phyloP scores from a whole-genome alignment of 2,329 filamentous ascomycete genomes.

The Sphaerulina musiva region DNA sequence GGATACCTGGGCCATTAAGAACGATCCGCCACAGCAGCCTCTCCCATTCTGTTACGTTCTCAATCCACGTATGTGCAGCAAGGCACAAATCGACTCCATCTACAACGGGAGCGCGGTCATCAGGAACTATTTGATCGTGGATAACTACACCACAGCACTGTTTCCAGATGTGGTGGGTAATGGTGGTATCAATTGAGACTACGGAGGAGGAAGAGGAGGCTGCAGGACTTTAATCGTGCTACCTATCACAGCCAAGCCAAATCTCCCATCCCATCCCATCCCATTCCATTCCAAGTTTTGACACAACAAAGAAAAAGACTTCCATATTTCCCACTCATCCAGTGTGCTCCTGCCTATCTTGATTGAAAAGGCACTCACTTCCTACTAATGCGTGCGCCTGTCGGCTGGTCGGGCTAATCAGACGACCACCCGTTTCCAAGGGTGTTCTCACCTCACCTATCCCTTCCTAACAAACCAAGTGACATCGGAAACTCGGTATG shows the following conservation, averaged over 20 bases:
- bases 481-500: too few relatives aligned
- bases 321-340: not conserved
- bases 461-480: too few relatives aligned
- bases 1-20: constrained; percentile 5
- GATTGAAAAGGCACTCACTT: too few relatives aligned
- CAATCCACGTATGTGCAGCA: constrained; percentile 18
- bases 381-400: too few relatives aligned
- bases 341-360: too few relatives aligned
- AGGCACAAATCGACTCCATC: constrained; percentile 16
- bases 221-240: too few relatives aligned
- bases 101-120: constrained; percentile 15
- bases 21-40: constrained; percentile 10
- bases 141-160: constrained; percentile 18
- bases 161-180: constrained; percentile 13
- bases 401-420: too few relatives aligned
- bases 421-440: too few relatives aligned
- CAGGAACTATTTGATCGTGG: constrained; percentile 18
- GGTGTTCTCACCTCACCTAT: too few relatives aligned
- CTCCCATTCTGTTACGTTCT: constrained; percentile 18
- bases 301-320: too few relatives aligned
- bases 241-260: too few relatives aligned
- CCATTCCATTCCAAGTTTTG: not conserved
- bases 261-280: too few relatives aligned
- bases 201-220: not conserved
- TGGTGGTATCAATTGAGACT: not conserved